These are phyloP conservation scores for Litchi chinensis DNA, from an alignment of 345 rosid species.

Conservation along the genomic window DNA sequence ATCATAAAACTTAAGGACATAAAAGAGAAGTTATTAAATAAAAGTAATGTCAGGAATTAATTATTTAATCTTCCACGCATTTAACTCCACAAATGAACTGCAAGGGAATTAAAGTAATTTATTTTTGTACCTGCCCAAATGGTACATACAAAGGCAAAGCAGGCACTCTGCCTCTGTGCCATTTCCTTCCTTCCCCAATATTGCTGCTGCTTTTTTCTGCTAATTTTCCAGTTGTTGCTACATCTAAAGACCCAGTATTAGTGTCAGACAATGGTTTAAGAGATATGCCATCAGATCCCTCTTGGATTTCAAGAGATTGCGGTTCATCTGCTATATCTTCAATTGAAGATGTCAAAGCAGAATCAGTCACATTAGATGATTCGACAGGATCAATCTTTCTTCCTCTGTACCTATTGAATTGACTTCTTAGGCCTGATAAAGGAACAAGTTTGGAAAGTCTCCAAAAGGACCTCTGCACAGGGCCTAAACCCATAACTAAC, in stretches of 20 bases:
- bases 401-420: constrained; percentile 59
- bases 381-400: constrained; percentile 49
- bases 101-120: constrained; percentile 13
- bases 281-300: constrained; percentile 92
- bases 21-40: neutral
- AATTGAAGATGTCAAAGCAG: constrained; percentile 42
- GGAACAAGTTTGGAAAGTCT: constrained; percentile 95
- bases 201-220: constrained; percentile 40
- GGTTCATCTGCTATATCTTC: constrained; percentile 73
- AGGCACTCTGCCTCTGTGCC: constrained; percentile 67
- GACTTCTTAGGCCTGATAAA: constrained; percentile 66
- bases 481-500: constrained; percentile 91
- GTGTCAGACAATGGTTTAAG: constrained; percentile 70
- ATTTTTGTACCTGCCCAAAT: constrained; percentile 77
- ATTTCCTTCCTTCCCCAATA: constrained; percentile 51
- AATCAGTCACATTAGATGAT: constrained; percentile 44
- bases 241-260: constrained; percentile 36
- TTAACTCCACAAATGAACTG: constrained; percentile 1
- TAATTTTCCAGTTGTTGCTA: constrained; percentile 37
- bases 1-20: neutral
- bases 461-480: constrained; percentile 92
- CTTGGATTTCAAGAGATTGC: constrained; percentile 91
- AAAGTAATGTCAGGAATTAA: neutral
- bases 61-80: constrained; percentile 12
- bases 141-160: constrained; percentile 93